Percentiles rank a stretch among this genome's conserved stretches.
These are phyloP conservation scores for Penicillium sumatraense DNA, from an alignment of 2,329 filamentous ascomycete species.

Conservation along the genomic window DNA sequence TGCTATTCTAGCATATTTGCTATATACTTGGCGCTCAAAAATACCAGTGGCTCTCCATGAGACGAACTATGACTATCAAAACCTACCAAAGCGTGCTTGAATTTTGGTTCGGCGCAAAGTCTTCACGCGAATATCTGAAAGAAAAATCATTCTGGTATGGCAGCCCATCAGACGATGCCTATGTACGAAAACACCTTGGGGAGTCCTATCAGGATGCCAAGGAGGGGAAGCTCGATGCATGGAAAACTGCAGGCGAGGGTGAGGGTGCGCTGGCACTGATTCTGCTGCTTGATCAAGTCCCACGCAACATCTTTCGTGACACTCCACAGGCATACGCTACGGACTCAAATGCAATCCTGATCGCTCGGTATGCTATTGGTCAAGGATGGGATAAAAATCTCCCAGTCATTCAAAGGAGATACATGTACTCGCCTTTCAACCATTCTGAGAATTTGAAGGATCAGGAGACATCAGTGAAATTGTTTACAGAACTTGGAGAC, in stretches of 20 bases:
- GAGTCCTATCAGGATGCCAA: constrained; percentile 25
- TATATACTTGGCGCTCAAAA: too few species aligned
- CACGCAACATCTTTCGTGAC: constrained; percentile 42
- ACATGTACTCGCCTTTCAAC: constrained; percentile 43
- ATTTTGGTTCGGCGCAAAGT: constrained; percentile 32
- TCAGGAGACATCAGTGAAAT: constrained; percentile 28
- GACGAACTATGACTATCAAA: constrained; percentile 3
- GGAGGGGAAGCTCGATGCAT: constrained; percentile 22
- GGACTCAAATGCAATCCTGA: constrained; percentile 32
- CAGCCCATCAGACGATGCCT: constrained; percentile 25
- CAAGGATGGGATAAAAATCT: constrained; percentile 33
- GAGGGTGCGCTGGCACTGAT: constrained; percentile 40
- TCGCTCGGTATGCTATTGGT: constrained; percentile 33
- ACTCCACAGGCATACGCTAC: constrained; percentile 36
- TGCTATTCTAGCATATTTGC: too few species aligned
- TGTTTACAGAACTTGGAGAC: constrained; percentile 22
- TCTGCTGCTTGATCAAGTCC: constrained; percentile 46
- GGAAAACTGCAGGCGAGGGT: constrained; percentile 19
- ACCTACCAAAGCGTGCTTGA: constrained; percentile 21
- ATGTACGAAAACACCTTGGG: constrained; percentile 23
- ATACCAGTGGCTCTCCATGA: too few species aligned
- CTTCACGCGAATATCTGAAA: constrained; percentile 22
- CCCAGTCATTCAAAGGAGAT: constrained; percentile 27
- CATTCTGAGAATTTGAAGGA: constrained; percentile 39
- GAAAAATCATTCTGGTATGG: constrained; percentile 29